These are phyloP conservation scores for Blastocrithidia nonstop DNA, from an alignment of 208 protist species.

Conservation along the genomic window DNA sequence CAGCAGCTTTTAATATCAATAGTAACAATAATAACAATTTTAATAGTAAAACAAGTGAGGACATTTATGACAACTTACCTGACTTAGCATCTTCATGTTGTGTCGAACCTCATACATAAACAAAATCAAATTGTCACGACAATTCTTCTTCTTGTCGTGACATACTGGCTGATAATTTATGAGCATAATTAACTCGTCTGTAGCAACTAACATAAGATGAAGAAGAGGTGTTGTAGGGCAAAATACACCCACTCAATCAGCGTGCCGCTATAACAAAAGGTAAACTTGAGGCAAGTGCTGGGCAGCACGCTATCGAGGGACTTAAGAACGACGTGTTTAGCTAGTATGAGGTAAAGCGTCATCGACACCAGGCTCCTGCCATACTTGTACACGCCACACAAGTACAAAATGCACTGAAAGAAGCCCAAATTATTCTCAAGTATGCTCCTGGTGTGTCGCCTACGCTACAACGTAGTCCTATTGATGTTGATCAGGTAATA, in stretches of 20 bases:
- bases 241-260: conserved; percentile 46
- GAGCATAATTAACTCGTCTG: conserved; percentile 19
- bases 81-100: no score
- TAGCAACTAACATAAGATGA: conserved; percentile 22
- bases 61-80: no score
- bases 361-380: conserved; percentile 35
- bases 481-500: conserved; percentile 77
- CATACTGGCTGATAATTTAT: not conserved
- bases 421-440: conserved; percentile 72
- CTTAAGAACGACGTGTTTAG: conserved; percentile 49
- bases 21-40: no score
- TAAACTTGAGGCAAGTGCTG: conserved; percentile 66
- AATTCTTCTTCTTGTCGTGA: not conserved
- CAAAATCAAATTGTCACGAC: no score
- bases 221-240: conserved; percentile 25
- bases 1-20: no score
- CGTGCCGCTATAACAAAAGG: conserved; percentile 34
- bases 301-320: conserved; percentile 53
- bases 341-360: conserved; percentile 18
- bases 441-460: conserved; percentile 49
- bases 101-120: no score
- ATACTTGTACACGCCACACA: conserved; percentile 45
- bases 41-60: no score
- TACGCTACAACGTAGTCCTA: conserved; percentile 21
- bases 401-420: conserved; percentile 62